These are phyloP conservation scores for Neocallimastix lanati DNA, from an alignment of 192 early-diverging fungal genomes.

Conservation along the genomic window DNA sequence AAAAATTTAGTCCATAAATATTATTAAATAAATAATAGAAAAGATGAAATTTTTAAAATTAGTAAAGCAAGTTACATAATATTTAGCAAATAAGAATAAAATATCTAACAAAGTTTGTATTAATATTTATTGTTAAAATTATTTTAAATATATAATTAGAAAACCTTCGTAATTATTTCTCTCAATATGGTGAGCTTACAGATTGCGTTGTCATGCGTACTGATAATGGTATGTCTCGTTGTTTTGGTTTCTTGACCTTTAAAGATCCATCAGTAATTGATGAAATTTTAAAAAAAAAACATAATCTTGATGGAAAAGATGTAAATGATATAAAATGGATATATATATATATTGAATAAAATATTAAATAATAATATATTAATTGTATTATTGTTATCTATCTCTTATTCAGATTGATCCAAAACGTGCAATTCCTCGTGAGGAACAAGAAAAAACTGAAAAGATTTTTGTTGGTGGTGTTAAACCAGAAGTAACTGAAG, in stretches of 20 bases:
- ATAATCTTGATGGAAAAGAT: constrained; percentile 58
- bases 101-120: too few relatives aligned
- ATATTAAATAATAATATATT: too few relatives aligned
- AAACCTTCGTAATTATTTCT: constrained; percentile 46
- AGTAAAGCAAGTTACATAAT: background rate
- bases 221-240: constrained; percentile 43
- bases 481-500: constrained; percentile 66
- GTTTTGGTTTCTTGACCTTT: constrained; percentile 67
- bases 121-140: too few relatives aligned
- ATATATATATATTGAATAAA: too few relatives aligned
- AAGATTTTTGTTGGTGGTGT: constrained; percentile 92
- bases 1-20: constrained; percentile 1
- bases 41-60: background rate
- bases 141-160: constrained; percentile 26
- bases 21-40: constrained; percentile 8
- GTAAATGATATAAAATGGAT: too few relatives aligned
- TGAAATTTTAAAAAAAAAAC: constrained; percentile 41
- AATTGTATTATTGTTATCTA: too few relatives aligned
- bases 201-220: constrained; percentile 65
- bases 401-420: constrained; percentile 73
- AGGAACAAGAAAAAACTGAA: constrained; percentile 57
- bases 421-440: constrained; percentile 49
- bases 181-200: constrained; percentile 47
- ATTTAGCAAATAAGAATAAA: too few relatives aligned
- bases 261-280: constrained; percentile 36